phyloP scores from a whole-genome alignment of 306 rosid species.

The Fragaria ananassa region DNA sequence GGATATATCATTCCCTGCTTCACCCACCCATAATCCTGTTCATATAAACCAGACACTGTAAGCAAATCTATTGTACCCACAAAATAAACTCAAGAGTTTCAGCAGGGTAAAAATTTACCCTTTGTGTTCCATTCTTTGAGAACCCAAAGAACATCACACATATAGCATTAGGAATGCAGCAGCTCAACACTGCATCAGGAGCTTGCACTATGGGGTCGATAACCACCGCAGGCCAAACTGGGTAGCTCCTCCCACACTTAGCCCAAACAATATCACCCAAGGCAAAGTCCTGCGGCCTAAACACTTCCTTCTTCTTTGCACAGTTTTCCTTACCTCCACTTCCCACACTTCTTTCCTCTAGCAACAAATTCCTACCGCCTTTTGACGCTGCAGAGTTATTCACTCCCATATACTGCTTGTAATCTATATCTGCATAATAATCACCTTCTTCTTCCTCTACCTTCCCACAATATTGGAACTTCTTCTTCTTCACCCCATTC shows the following conservation, averaged over 20 bases:
- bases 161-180: slow-evolving; percentile 63
- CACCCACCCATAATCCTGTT: slow-evolving; percentile 97
- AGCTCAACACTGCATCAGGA: slow-evolving; percentile 67
- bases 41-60: slow-evolving; percentile 13
- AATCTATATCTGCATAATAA: slow-evolving; percentile 23
- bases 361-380: slow-evolving; percentile 25
- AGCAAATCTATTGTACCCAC: slow-evolving; percentile 7
- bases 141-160: slow-evolving; percentile 95
- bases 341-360: slow-evolving; percentile 29
- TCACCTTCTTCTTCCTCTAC: slow-evolving; percentile 30
- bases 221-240: slow-evolving; percentile 95
- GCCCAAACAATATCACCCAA: slow-evolving; percentile 97
- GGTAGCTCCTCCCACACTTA: slow-evolving; percentile 85
- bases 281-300: slow-evolving; percentile 76
- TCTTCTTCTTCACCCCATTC: slow-evolving; percentile 28
- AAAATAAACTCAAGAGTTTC: not conserved
- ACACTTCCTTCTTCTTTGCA: slow-evolving; percentile 55
- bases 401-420: slow-evolving; percentile 19
- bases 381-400: slow-evolving; percentile 2
- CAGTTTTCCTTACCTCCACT: slow-evolving; percentile 31
- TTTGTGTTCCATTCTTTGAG: slow-evolving; percentile 79
- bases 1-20: slow-evolving; percentile 93
- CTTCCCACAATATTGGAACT: slow-evolving; percentile 22
- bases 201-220: slow-evolving; percentile 87
- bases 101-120: slow-evolving; percentile 39